A percentile compares a stretch with the other conserved stretches of the same genome.
Evolutionary conservation across 2,329 filamentous ascomycete species (phyloP).

Genomic region (Esteya vermicola): DNA sequence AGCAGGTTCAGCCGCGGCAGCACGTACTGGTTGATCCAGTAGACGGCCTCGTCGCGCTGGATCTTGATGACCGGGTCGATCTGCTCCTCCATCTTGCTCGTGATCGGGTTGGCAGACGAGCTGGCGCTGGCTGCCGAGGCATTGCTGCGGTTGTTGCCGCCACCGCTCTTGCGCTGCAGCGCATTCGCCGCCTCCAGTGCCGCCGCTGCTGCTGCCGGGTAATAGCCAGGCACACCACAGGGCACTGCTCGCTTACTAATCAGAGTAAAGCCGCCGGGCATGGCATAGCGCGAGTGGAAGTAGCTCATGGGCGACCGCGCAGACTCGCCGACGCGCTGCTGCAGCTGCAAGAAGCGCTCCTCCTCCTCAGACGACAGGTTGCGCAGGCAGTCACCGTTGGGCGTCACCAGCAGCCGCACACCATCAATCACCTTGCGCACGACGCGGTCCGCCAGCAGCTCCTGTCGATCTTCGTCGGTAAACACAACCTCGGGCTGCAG

Average conservation of each 20-base stretch:
- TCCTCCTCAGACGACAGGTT: slow-evolving; percentile 57
- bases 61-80: slow-evolving; percentile 50
- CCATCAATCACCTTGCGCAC: slow-evolving; percentile 51
- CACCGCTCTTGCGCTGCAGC: slow-evolving; percentile 20
- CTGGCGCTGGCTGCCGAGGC: no score
- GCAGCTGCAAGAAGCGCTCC: slow-evolving; percentile 53
- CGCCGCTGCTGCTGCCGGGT: slow-evolving; percentile 28
- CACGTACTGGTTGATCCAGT: slow-evolving; percentile 57
- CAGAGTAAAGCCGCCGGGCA: slow-evolving; percentile 43
- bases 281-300: slow-evolving; percentile 38
- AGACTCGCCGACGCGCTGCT: slow-evolving; percentile 38
- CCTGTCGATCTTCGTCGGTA: slow-evolving; percentile 37
- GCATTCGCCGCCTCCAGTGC: not conserved
- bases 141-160: not conserved
- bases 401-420: slow-evolving; percentile 57
- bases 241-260: slow-evolving; percentile 52
- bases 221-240: slow-evolving; percentile 48
- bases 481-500: slow-evolving; percentile 30
- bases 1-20: slow-evolving; percentile 44
- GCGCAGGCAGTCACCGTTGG: slow-evolving; percentile 62
- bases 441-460: slow-evolving; percentile 39
- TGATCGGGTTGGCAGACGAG: not conserved
- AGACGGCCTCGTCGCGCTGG: slow-evolving; percentile 50
- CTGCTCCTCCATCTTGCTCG: not conserved
- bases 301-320: slow-evolving; percentile 41